Conservation (phyloP, 306 rosid species). For the Cucumis melo region DNA sequence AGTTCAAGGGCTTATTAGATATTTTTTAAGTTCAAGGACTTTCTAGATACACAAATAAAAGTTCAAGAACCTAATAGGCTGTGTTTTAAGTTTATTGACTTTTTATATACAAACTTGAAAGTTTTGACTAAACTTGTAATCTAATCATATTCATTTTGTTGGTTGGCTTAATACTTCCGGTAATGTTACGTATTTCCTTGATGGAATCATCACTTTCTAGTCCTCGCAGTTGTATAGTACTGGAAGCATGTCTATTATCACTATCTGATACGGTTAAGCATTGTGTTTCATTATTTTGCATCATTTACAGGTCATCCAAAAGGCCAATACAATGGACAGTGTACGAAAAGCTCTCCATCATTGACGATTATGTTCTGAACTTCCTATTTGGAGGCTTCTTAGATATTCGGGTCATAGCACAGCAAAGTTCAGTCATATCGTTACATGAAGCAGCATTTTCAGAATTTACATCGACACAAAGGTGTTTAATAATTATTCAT, state of each 20-base stretch:
- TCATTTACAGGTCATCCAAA: neutral
- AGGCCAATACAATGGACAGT: neutral
- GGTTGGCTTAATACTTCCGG: neutral
- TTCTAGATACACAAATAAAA: too few relatives aligned
- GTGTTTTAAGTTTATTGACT: too few relatives aligned
- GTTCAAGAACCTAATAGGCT: neutral
- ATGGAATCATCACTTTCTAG: neutral
- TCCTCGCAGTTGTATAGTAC: neutral
- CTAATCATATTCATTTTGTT: neutral
- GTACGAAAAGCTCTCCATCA: neutral
- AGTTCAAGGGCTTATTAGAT: neutral
- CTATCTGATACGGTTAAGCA: neutral
- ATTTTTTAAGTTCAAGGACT: neutral
- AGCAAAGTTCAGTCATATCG: neutral
- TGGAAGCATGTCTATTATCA: neutral
- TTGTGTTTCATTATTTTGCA: neutral
- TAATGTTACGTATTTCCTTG: neutral
- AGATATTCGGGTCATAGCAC: neutral
- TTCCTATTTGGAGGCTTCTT: neutral
- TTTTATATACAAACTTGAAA: too few relatives aligned
- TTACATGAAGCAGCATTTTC: neutral
- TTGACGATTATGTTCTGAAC: neutral
- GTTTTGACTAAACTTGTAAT: neutral
- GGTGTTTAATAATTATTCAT: neutral
- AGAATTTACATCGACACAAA: neutral